Conservation (phyloP, 345 rosid genomes). For the Populus euphratica region DNA sequence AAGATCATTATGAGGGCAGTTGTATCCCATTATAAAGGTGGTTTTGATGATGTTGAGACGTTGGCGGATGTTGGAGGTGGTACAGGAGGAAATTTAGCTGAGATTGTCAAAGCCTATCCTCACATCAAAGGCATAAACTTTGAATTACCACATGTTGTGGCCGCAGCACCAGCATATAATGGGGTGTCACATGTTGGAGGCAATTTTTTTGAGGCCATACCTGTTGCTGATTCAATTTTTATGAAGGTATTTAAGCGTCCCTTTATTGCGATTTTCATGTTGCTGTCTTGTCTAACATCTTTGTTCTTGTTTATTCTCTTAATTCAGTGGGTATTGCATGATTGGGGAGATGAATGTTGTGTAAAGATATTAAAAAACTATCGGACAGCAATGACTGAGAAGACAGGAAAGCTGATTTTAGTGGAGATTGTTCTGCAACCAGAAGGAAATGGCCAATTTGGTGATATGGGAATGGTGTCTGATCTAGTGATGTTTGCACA, state of each 20-base stretch:
- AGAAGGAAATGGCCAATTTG: conserved; percentile 2
- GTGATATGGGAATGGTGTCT: neutral
- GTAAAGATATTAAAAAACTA: conserved; percentile 29
- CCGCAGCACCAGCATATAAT: conserved; percentile 23
- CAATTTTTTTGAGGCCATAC: too few species aligned
- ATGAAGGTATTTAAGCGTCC: too few species aligned
- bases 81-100: conserved; percentile 15
- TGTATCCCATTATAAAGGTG: conserved; percentile 19
- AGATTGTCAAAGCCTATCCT: conserved; percentile 26
- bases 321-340: conserved; percentile 30
- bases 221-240: too few species aligned
- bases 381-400: conserved; percentile 7
- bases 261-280: too few species aligned
- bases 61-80: conserved; percentile 45
- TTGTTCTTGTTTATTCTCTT: neutral
- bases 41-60: conserved; percentile 12
- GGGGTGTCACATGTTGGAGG: conserved; percentile 35
- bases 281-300: too few species aligned
- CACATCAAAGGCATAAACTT: too few species aligned
- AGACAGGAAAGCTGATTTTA: neutral
- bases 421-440: conserved; percentile 19
- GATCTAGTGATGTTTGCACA: conserved; percentile 35
- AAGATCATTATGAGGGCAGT: conserved; percentile 18
- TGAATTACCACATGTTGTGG: conserved; percentile 38
- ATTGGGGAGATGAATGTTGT: conserved; percentile 29